Percentiles rank a stretch among this genome's conserved stretches.
Evolutionary conservation across 495 filamentous ascomycete genomes (phyloP).

Genomic region (Tetracladium marchalianum): DNA sequence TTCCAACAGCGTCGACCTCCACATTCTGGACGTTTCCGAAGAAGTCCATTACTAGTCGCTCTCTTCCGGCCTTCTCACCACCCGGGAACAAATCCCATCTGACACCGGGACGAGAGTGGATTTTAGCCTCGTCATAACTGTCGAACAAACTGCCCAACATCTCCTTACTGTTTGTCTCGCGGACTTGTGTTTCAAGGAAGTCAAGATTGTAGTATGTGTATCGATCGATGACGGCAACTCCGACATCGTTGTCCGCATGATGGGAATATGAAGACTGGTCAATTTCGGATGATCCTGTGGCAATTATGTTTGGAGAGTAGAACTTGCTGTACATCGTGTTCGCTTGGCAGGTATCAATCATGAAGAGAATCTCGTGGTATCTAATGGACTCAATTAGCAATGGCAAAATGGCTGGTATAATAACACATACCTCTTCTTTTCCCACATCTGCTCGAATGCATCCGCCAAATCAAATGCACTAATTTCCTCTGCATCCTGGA

Average conservation of each 20-base stretch:
- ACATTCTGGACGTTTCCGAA: conserved; percentile 98
- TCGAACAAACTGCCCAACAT: conserved; percentile 91
- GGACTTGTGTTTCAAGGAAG: conserved; percentile 86
- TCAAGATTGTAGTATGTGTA: conserved; percentile 99
- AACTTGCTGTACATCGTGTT: conserved; percentile 99
- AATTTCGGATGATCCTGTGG: conserved; percentile 85
- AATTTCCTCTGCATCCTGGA: conserved; percentile 97
- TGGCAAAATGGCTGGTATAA: neutral
- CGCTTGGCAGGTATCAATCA: conserved; percentile 99
- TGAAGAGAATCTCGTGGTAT: conserved; percentile 93
- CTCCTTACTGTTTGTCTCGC: conserved; percentile 69
- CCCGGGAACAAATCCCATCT: conserved; percentile 87
- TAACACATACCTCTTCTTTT: conserved; percentile 72
- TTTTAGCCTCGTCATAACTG: conserved; percentile 88
- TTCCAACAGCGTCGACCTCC: conserved; percentile 59
- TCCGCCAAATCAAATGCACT: conserved; percentile 92
- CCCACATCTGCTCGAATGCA: conserved; percentile 99
- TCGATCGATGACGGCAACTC: conserved; percentile 94
- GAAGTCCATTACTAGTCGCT: conserved; percentile 83
- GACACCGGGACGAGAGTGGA: conserved; percentile 85
- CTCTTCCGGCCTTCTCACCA: conserved; percentile 59
- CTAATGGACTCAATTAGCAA: conserved; percentile 27
- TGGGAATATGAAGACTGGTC: conserved; percentile 94
- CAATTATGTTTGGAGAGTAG: conserved; percentile 94
- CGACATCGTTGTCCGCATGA: conserved; percentile 95